Conservation (phyloP, 768 basidiomycete species). For the Sistotremastrum niveocremeum region DNA sequence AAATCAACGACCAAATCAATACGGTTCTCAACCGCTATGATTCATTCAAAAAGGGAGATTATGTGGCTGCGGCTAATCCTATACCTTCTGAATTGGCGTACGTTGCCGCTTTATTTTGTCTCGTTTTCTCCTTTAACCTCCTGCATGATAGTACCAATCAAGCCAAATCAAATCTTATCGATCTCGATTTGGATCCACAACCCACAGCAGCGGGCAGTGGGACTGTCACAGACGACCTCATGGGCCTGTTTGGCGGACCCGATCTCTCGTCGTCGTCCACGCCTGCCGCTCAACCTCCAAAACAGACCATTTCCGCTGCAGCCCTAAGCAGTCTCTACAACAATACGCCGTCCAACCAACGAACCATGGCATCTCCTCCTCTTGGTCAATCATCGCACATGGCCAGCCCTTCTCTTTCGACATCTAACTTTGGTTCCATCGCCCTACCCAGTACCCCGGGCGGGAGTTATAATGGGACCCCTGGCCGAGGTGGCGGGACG, state of each 20-base stretch:
- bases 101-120: conserved; percentile 1
- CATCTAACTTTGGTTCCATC: conserved; percentile 9
- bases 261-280: conserved; percentile 5
- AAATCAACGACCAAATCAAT: conserved; percentile 98
- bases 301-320: neutral
- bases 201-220: conserved; percentile 8
- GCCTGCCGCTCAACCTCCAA: neutral
- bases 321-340: neutral
- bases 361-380: neutral
- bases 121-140: neutral
- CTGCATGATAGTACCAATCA: conserved; percentile 9
- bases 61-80: conserved; percentile 47
- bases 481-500: conserved; percentile 5
- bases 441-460: conserved; percentile 5
- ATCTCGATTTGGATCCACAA: conserved; percentile 48
- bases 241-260: conserved; percentile 37
- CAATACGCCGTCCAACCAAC: neutral
- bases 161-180: conserved; percentile 38
- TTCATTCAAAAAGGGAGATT: conserved; percentile 88
- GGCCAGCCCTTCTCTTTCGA: neutral
- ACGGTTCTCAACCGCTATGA: conserved; percentile 82
- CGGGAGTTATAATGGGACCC: conserved; percentile 8
- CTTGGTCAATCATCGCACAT: neutral
- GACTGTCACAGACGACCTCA: conserved; percentile 38
- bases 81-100: conserved; percentile 45